Evolutionary conservation across 2,329 filamentous ascomycete species (phyloP).

Genomic region (Seiridium cupressi): DNA sequence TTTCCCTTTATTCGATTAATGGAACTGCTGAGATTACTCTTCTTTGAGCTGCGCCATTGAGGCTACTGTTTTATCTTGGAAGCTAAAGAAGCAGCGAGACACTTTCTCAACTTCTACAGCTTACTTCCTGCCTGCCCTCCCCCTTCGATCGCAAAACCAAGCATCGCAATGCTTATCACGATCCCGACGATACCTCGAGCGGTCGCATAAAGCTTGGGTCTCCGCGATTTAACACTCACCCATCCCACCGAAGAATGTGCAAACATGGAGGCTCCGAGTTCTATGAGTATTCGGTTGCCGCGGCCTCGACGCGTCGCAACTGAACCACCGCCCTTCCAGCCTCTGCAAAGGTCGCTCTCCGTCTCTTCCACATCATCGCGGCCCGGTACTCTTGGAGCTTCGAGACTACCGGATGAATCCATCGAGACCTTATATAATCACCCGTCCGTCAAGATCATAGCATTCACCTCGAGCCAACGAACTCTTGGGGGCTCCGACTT

Average conservation of each 20-base stretch:
- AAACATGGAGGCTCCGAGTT: conserved; percentile 8
- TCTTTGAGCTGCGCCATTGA: no score
- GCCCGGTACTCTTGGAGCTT: background rate
- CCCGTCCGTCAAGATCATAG: conserved; percentile 66
- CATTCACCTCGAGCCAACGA: conserved; percentile 39
- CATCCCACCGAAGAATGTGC: background rate
- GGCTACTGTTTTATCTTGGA: no score
- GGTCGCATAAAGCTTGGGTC: background rate
- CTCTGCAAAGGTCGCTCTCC: conserved; percentile 9
- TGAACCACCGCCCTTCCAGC: conserved; percentile 3
- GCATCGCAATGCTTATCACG: no score
- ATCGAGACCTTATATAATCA: conserved; percentile 76
- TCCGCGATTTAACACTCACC: background rate
- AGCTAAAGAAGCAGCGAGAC: no score
- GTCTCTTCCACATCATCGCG: conserved; percentile 14
- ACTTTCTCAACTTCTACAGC: no score
- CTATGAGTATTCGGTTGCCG: background rate
- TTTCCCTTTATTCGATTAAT: no score
- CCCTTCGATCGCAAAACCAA: no score
- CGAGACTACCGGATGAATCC: conserved; percentile 23
- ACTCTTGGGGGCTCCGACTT: conserved; percentile 30
- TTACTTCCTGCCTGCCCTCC: no score
- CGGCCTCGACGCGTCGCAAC: conserved; percentile 11
- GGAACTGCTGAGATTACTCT: no score
- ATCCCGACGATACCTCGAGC: no score